Base-by-base conservation (phyloP, 129 eudicot species). In the Flaveria sonorensis region DNA sequence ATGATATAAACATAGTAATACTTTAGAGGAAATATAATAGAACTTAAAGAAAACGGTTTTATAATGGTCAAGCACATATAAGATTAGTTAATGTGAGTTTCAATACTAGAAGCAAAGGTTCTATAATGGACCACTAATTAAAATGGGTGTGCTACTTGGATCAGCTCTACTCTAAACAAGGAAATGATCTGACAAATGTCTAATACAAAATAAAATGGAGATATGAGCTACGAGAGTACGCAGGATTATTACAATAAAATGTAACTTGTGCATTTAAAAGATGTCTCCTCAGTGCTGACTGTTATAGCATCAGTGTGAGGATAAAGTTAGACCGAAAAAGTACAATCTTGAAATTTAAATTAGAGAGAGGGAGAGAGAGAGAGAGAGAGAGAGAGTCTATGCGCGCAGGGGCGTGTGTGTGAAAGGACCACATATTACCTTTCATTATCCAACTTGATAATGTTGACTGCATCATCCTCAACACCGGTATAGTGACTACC, bases 401-500 rank as follows among this genome's bases (percentile, higher is more conserved):
- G 50, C 0, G 50, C 1, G 50, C 50, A 6, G 1, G 40, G 0
- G 40, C 6, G 36, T 30, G 36, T 4, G 40, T 60, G 71, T 26
- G 45, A 13, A 72, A 72, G 21, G 74, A 24, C 67, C 56, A 30
- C 68, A 36, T 24, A 28, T 68, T 83, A 91, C 98, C 98, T 85
- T 69, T 85, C 99, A 86, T 91, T 80, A 56, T 84, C 85, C 81
- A 91, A 83, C 84, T 88, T 94, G 72, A 94, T 78, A 59, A 91
- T 86, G 88, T 86, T 94, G 81, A 94, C 86, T 52, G 97, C 99
- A 82, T 91, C 99, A 80, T 91, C 97, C 74, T 94, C 99, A 71
- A 83, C 88, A 53, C 99, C 99, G 80, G 96, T 89, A 84, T 94
- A 94, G 83, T 89, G 99, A 79, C 96, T 89, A 71, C 99, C 99